Evolutionary conservation across 2,329 filamentous ascomycete species (phyloP), one percentile per base, ranked within the genome.

Genomic region (Sphaerostilbella broomeana): DNA sequence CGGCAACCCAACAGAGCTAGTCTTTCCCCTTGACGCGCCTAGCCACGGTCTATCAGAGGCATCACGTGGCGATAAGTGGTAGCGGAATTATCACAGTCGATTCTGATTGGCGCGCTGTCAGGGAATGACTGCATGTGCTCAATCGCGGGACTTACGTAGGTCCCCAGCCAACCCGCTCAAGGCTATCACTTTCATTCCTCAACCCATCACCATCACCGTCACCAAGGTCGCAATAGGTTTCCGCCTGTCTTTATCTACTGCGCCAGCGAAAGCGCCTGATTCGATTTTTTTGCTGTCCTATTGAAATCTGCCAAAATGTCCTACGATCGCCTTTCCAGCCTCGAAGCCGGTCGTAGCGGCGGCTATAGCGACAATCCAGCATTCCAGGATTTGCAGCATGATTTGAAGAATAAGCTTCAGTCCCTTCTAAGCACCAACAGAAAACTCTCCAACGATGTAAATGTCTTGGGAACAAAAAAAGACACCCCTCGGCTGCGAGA

Each of bases 281-380:
- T 28, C 25, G 6, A 28, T 11, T 28, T 28, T 5, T 27, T 26
- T 18, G 21, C 31, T n/a, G n/a, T n/a, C n/a, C n/a, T n/a, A n/a
- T n/a, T n/a, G n/a, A n/a, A n/a, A n/a, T n/a, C n/a, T n/a, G 8
- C 19, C 24, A 35, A 21, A 47, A 97, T 97, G 90, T 95, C 90
- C 13, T 97, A 92, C 67, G 85, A 95, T 60, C 85, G 86, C 52
- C 75, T 92, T 47, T 84, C 84, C 41, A 83, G 78, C 46, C 73
- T 95, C 51, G 90, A 97, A 69, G 80, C 89, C 50, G 72, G 85
- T 26, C 76, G 79, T 48, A 71, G 78, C 45, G 79, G 84, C 60
- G 84, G 84, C 58, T 98, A 95, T 67, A 73, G 77, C 57, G 92
- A 98, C 66, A 87, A 97, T 60, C 92, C 92, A 36, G 88, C 88